A percentile compares a stretch with the other conserved stretches of the same genome.
Conservation (phyloP, 768 basidiomycete genomes). For the Kwoniella botswanensis region DNA sequence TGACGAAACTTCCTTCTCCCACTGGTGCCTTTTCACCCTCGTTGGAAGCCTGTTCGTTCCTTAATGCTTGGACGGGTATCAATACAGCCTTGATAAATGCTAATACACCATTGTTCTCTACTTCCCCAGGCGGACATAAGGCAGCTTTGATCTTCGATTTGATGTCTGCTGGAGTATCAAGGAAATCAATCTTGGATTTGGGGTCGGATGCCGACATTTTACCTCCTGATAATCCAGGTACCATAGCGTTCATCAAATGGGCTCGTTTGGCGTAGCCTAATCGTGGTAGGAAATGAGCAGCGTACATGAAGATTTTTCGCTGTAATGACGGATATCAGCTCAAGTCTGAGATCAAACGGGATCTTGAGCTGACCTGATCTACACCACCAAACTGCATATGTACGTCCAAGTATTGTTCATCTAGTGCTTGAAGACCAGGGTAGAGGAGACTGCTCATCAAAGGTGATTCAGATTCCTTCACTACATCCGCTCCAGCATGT, state of each 20-base stretch:
- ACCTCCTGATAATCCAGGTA: slow-evolving; percentile 88
- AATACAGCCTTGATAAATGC: slow-evolving; percentile 84
- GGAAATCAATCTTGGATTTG: slow-evolving; percentile 96
- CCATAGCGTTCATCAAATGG: slow-evolving; percentile 98
- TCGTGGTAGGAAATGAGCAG: slow-evolving; percentile 90
- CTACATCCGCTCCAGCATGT: slow-evolving; percentile 97
- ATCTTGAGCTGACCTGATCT: slow-evolving; percentile 93
- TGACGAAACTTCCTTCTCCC: slow-evolving; percentile 69
- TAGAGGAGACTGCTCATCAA: slow-evolving; percentile 89
- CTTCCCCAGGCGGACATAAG: slow-evolving; percentile 91
- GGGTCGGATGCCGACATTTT: slow-evolving; percentile 99
- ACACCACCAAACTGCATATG: slow-evolving; percentile 99
- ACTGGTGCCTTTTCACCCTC: slow-evolving; percentile 61
- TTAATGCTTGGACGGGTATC: slow-evolving; percentile 80
- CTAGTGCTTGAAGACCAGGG: slow-evolving; percentile 94
- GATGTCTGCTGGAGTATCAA: slow-evolving; percentile 81
- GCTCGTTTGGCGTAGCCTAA: slow-evolving; percentile 93
- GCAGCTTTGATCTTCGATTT: slow-evolving; percentile 89
- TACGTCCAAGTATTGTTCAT: slow-evolving; percentile 92
- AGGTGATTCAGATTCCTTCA: slow-evolving; percentile 94
- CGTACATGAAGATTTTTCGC: slow-evolving; percentile 99
- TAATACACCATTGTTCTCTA: slow-evolving; percentile 84
- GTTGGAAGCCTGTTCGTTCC: slow-evolving; percentile 63
- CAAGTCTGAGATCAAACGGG: too few relatives aligned
- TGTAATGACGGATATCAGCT: slow-evolving; percentile 52